These are phyloP conservation scores for Candida insectorum DNA, from an alignment of 805 yeast genomes.

Conservation along the genomic window DNA sequence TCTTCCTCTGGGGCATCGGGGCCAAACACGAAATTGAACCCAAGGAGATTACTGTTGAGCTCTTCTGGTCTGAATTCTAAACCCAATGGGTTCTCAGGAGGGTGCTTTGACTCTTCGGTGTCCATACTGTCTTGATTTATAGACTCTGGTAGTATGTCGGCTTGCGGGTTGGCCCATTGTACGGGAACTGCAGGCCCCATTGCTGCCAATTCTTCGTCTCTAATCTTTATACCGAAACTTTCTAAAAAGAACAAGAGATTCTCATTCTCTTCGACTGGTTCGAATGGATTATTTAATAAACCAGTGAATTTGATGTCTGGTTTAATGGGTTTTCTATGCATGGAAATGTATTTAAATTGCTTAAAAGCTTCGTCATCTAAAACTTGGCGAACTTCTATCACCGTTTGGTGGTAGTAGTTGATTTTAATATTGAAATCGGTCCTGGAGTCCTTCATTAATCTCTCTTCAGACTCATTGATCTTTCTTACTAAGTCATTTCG, in stretches of 20 bases:
- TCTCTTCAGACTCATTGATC: constrained; percentile 32
- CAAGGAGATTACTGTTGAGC: too few relatives aligned
- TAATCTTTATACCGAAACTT: constrained; percentile 11
- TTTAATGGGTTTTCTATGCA: constrained; percentile 8
- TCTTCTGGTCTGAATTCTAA: constrained; percentile 11
- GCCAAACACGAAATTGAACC: too few relatives aligned
- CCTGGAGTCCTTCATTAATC: constrained; percentile 20
- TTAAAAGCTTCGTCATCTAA: constrained; percentile 23
- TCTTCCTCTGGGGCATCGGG: too few relatives aligned
- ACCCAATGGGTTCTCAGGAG: too few relatives aligned
- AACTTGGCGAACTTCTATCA: constrained; percentile 16
- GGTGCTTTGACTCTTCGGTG: too few relatives aligned
- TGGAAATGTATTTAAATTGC: constrained; percentile 12
- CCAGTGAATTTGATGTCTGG: constrained; percentile 7
- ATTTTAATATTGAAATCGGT: constrained; percentile 23
- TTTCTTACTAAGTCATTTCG: constrained; percentile 27
- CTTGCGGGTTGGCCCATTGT: neutral
- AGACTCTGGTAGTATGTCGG: neutral
- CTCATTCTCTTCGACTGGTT: constrained; percentile 9
- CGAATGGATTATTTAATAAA: constrained; percentile 8
- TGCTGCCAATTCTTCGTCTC: too few relatives aligned
- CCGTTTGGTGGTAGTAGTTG: constrained; percentile 17
- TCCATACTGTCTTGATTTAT: too few relatives aligned
- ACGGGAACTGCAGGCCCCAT: constrained; percentile 1
- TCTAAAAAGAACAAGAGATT: constrained; percentile 5